Base-by-base conservation (phyloP, 441 rosid species). In the Cnidoscolus chayamansa region DNA sequence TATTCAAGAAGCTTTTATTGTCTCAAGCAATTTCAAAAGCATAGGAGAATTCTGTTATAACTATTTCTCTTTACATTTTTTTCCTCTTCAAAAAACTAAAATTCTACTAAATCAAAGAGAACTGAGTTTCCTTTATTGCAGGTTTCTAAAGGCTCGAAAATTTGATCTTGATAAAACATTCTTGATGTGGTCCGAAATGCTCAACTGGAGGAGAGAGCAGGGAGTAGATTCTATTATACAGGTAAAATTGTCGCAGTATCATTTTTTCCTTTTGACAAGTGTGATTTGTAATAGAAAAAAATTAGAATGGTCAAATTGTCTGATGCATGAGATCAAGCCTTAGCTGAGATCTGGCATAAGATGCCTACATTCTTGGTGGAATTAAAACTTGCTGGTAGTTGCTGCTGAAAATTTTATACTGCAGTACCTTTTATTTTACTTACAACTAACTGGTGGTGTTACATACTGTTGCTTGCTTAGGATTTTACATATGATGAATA, bases 181-280 rank as follows among this genome's bases (percentile, higher is more conserved):
- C 54, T 84, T 85, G 65, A 94, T 94, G 98, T 94, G 98, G 98
- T 88, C 86, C 73, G 94, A 89, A 47, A 94, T 92, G 98, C 86
- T 94, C 59, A 87, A 88, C 63, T 94, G 97, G 98, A 94, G 98
- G 85, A 83, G 78, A 78, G 94, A 89, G 79, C 65, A 84, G 57
- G 85, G 86, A 10, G 92, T 86, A 65, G 97, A 94, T 80, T 76
- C 94, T 37, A 88, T 91, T 72, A n/a, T 86, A 72, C 90, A 86
- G 97, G 98, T 93, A 85, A 77, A 78, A 56, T 74, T 49, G 55
- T 77, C 66, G 37, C 3, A 2, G 12, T 60, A 12, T 67, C 57
- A 50, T 73, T 56, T 43, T 57, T 30, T 15, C 7, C 32, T 13
- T 50, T 49, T 71, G 68, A 31, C 63, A 13, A 59, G 11, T 76